phyloP scores from a whole-genome alignment of 306 rosid species.

The Cicer bijugum region DNA sequence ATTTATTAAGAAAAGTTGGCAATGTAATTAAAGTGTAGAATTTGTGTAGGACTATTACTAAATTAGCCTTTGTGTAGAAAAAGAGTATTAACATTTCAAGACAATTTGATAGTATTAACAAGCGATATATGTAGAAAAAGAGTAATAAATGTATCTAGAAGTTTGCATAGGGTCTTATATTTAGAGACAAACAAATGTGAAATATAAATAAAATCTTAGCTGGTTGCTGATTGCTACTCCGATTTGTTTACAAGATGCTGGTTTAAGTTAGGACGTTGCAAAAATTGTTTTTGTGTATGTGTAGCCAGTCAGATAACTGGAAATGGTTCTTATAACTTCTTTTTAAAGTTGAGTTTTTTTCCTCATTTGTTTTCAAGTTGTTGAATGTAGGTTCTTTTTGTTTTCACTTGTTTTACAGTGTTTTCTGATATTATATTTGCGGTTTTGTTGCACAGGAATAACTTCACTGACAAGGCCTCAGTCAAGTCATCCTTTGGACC shows the following conservation, averaged over 20 bases:
- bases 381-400: slow-evolving; percentile 29
- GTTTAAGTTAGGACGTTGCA: not conserved
- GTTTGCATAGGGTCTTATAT: no score
- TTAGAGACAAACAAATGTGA: no score
- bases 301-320: slow-evolving; percentile 10
- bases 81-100: no score
- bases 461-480: slow-evolving; percentile 73
- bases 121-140: no score
- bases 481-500: slow-evolving; percentile 89
- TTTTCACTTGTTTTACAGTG: slow-evolving; percentile 12
- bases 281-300: not conserved
- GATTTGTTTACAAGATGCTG: slow-evolving; percentile 25
- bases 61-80: no score
- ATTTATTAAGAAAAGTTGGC: no score
- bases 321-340: not conserved
- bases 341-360: not conserved
- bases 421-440: slow-evolving; percentile 11
- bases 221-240: not conserved
- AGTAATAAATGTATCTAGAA: no score
- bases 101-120: no score
- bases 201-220: not conserved
- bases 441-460: slow-evolving; percentile 54
- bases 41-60: no score
- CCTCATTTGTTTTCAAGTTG: not conserved
- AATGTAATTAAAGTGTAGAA: no score